These are phyloP conservation scores for Podospora sp. DNA, from an alignment of 495 filamentous ascomycete genomes.

Conservation along the genomic window DNA sequence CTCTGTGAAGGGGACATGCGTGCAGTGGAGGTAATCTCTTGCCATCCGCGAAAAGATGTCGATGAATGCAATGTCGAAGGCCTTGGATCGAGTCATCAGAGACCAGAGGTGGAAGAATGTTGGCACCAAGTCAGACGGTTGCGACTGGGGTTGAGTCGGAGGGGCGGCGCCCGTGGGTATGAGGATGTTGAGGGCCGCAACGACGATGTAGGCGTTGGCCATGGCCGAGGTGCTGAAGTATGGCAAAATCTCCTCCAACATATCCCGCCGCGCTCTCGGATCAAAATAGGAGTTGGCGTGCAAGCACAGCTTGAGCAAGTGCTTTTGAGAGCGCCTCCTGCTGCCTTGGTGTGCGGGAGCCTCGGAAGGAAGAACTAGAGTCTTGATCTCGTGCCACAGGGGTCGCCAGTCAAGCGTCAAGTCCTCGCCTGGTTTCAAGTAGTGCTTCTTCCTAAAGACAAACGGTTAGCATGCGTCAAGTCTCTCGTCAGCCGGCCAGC, in stretches of 20 bases:
- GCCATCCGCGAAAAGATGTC: conserved; percentile 87
- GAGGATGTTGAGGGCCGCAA: conserved; percentile 80
- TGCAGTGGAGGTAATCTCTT: conserved; percentile 73
- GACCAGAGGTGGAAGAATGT: conserved; percentile 97
- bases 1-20: conserved; percentile 78
- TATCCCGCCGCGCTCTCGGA: conserved; percentile 77
- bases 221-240: conserved; percentile 93
- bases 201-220: conserved; percentile 84
- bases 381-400: conserved; percentile 87
- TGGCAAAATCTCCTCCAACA: conserved; percentile 94
- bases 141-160: conserved; percentile 67
- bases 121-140: conserved; percentile 82
- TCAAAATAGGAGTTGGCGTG: conserved; percentile 93
- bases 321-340: conserved; percentile 50
- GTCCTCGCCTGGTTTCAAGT: conserved; percentile 85
- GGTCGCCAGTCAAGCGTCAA: conserved; percentile 90
- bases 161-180: conserved; percentile 83
- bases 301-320: conserved; percentile 80
- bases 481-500: neutral
- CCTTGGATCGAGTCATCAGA: conserved; percentile 83
- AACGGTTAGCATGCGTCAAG: conserved; percentile 8
- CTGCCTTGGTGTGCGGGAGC: conserved; percentile 54
- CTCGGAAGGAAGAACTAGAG: conserved; percentile 83
- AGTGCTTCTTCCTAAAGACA: conserved; percentile 82
- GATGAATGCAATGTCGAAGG: conserved; percentile 82